Base-by-base conservation (phyloP, 73 alveolate species). In the Paramecium sexaurelia region DNA sequence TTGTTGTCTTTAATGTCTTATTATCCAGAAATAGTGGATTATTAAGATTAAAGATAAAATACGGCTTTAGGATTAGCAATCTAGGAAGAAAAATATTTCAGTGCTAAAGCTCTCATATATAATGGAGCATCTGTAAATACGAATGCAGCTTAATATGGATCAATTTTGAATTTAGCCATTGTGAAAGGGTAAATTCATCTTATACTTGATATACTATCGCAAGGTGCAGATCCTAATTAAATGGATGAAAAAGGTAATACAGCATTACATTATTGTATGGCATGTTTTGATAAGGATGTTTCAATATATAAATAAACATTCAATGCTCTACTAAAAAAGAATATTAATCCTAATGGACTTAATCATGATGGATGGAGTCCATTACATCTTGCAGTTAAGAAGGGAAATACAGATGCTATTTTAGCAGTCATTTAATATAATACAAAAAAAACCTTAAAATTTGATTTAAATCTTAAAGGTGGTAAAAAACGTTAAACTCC, bases 291-390 rank as follows among this genome's bases (percentile, higher is more conserved):
- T 87, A 75, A 91, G 88, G 92, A 92, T 36, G 32, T 55, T 17
- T 15, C 24, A 7, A 61, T 55, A 0, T 78, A 83, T 45, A 45
- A 27, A 40, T 73, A 82, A 36, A 69, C 86, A 11, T 68, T 69
- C 20, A 11, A 29, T 24, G 55, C 82, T 19, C 13, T 85, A 84
- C 11, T 91, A 20, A 85, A 91, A 40, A 20, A 33, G 29, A 55
- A 92, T 6, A 94, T 95, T 8, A 89, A 87, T 84, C 95, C 94
- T 6, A 94, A 94, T 83, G 36, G 33, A 32, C 82, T 57, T 55
- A 94, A 94, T 78, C 33, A 78, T 17, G 97, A 94, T 55, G 94
- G 94, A 33, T 92, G 95, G 95, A 43, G 92, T 41, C 97, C 97
- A 0, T 83, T 94, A 22, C 97, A 94, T 83, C 55, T 94, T 11